phyloP scores from a whole-genome alignment of 768 basidiomycete genomes.

The Rubroboletus pulcherrimus region DNA sequence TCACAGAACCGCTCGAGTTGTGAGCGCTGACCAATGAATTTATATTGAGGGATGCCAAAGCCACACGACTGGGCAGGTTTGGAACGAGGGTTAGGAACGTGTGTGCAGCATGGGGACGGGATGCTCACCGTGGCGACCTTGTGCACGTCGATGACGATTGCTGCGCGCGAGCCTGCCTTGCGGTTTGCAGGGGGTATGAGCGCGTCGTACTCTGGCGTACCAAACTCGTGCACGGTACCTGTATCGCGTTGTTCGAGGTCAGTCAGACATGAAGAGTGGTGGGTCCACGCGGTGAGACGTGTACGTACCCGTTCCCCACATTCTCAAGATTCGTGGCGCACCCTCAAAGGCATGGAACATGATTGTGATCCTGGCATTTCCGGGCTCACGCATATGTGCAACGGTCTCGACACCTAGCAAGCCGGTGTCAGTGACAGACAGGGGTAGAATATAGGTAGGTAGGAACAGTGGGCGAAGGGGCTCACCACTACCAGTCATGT shows the following conservation, averaged over 20 bases:
- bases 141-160: conserved; percentile 57
- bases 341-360: conserved; percentile 62
- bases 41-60: conserved; percentile 58
- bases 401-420: conserved; percentile 52
- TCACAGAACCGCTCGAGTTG: conserved; percentile 45
- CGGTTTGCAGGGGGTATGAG: conserved; percentile 46
- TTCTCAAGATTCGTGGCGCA: conserved; percentile 52
- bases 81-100: neutral
- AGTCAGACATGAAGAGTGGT: neutral
- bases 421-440: neutral
- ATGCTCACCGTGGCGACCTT: conserved; percentile 48
- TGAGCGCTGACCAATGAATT: conserved; percentile 53
- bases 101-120: neutral
- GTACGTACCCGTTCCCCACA: conserved; percentile 54
- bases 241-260: neutral
- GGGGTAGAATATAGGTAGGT: neutral
- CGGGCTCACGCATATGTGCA: conserved; percentile 52
- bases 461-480: neutral
- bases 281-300: neutral
- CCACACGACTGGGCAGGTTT: conserved; percentile 57
- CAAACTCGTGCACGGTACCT: conserved; percentile 63
- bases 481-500: conserved; percentile 65
- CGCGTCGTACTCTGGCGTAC: conserved; percentile 54
- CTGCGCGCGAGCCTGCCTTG: conserved; percentile 54
- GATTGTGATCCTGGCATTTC: conserved; percentile 57